These are phyloP conservation scores for Lathyrus tuberosus DNA, from an alignment of 306 rosid genomes.

Conservation along the genomic window DNA sequence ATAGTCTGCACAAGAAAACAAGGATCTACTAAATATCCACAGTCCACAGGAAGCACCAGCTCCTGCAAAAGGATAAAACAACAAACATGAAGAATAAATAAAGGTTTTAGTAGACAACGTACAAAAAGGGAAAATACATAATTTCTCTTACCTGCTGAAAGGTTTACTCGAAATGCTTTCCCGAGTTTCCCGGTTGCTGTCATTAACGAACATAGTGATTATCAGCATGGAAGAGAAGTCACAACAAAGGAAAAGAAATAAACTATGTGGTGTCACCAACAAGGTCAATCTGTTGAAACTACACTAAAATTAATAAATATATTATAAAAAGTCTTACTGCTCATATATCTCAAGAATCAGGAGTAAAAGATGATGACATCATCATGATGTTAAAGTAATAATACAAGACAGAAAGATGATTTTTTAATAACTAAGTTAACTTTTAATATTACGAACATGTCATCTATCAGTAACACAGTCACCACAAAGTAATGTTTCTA, in stretches of 20 bases:
- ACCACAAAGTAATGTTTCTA: neutral
- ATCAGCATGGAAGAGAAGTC: constrained; percentile 32
- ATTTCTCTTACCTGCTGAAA: constrained; percentile 57
- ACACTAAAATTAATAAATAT: constrained; percentile 2
- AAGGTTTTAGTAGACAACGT: constrained; percentile 20
- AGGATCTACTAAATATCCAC: constrained; percentile 52
- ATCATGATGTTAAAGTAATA: constrained; percentile 12
- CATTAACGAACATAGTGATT: constrained; percentile 38
- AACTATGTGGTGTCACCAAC: neutral
- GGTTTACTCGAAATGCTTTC: constrained; percentile 36
- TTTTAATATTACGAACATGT: neutral
- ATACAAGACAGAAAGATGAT: too few relatives aligned
- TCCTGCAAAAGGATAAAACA: constrained; percentile 53
- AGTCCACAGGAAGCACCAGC: constrained; percentile 53
- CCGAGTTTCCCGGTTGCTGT: constrained; percentile 68
- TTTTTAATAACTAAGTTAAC: neutral
- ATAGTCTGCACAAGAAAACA: constrained; percentile 51
- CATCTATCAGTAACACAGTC: neutral
- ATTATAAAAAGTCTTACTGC: neutral
- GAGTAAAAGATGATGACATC: neutral
- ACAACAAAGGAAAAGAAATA: neutral
- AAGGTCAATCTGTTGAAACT: neutral
- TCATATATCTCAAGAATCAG: constrained; percentile 6
- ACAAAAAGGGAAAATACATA: constrained; percentile 16
- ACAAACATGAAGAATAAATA: constrained; percentile 25